Percentiles rank a stretch among this genome's conserved stretches.
Evolutionary conservation across 345 rosid species (phyloP).

Genomic region (Moricandia arvensis): DNA sequence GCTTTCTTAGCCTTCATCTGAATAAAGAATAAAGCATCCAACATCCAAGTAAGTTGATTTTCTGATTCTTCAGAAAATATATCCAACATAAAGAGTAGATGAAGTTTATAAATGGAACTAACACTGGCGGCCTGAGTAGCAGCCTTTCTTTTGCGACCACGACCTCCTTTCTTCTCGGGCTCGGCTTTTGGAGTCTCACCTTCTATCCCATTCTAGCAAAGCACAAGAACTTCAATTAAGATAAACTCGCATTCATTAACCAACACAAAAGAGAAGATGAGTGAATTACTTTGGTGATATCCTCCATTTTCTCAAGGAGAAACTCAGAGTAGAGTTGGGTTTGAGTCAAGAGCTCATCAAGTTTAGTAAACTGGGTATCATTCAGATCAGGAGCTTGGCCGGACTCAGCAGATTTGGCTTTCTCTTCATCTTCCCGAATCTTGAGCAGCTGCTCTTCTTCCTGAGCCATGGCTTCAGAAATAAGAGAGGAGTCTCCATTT

Average conservation of each 20-base stretch:
- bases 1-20: conserved; percentile 86
- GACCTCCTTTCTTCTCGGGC: conserved; percentile 55
- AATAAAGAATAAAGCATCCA: not conserved
- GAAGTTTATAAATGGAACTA: conserved; percentile 5
- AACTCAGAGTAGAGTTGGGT: conserved; percentile 79
- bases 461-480: conserved; percentile 54
- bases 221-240: conserved; percentile 20
- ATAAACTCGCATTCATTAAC: not conserved
- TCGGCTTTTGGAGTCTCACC: conserved; percentile 41
- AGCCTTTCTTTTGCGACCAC: conserved; percentile 76
- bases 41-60: not conserved
- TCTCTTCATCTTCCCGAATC: conserved; percentile 51
- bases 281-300: conserved; percentile 59
- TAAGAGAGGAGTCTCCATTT: conserved; percentile 51
- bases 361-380: conserved; percentile 57
- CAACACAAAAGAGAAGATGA: conserved; percentile 6
- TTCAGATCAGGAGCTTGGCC: conserved; percentile 47
- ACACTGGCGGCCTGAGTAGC: conserved; percentile 64
- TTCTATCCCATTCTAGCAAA: conserved; percentile 58
- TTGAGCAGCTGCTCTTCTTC: conserved; percentile 69
- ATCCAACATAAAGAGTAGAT: conserved; percentile 8
- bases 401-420: conserved; percentile 15
- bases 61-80: not conserved
- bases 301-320: conserved; percentile 88
- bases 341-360: conserved; percentile 86